A percentile compares a stretch with the other conserved stretches of the same genome.
Conservation (phyloP, 352 stramenopile species). For the Phytophthora brassicae region DNA sequence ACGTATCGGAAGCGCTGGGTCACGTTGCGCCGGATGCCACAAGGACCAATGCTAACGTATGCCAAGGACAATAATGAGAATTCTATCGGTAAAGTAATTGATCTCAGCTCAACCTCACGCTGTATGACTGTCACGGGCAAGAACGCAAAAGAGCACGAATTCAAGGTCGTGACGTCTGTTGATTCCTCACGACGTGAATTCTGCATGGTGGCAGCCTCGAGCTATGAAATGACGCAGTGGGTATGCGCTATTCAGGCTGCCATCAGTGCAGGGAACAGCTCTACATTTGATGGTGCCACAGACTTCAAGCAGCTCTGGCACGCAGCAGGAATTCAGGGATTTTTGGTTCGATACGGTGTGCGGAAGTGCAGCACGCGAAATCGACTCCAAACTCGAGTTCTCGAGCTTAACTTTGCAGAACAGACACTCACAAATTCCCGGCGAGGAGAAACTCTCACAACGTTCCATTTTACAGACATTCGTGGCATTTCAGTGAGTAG, state of each 20-base stretch:
- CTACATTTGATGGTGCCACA: slow-evolving; percentile 63
- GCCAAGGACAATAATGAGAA: slow-evolving; percentile 59
- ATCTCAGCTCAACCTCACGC: slow-evolving; percentile 75
- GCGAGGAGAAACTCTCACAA: slow-evolving; percentile 75
- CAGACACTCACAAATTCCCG: slow-evolving; percentile 81
- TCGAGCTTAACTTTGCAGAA: slow-evolving; percentile 88
- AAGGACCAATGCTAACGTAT: slow-evolving; percentile 81
- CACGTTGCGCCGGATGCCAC: slow-evolving; percentile 69
- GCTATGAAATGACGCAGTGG: slow-evolving; percentile 85
- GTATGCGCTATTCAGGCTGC: slow-evolving; percentile 76
- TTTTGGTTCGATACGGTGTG: slow-evolving; percentile 81
- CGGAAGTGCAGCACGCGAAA: slow-evolving; percentile 80
- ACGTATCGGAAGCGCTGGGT: slow-evolving; percentile 86
- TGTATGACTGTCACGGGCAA: slow-evolving; percentile 63
- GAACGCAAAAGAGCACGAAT: slow-evolving; percentile 67
- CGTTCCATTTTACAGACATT: slow-evolving; percentile 76
- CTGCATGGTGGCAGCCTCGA: slow-evolving; percentile 59
- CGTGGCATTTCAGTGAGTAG: slow-evolving; percentile 43
- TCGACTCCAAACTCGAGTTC: slow-evolving; percentile 79
- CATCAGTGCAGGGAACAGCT: slow-evolving; percentile 82
- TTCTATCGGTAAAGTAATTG: slow-evolving; percentile 66
- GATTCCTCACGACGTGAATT: slow-evolving; percentile 70
- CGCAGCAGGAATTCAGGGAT: slow-evolving; percentile 76
- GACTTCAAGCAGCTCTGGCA: slow-evolving; percentile 81
- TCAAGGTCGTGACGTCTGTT: slow-evolving; percentile 75